Base-by-base conservation (phyloP, 148 eudicot genomes). In the Diospyros lotus region DNA sequence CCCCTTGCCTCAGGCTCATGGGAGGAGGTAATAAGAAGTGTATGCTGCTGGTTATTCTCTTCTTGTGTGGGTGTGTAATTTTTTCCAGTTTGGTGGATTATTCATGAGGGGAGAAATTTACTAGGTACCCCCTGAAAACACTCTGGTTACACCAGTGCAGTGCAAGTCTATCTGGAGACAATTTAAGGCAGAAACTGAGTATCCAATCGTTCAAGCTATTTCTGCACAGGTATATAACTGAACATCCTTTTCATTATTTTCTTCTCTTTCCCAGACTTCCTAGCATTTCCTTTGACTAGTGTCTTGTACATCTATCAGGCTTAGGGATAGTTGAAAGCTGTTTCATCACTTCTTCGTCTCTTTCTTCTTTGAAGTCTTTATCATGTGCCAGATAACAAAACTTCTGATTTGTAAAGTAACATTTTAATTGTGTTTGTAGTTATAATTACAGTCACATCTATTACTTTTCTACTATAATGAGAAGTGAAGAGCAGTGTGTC, bases 91-190 rank as follows among this genome's bases (percentile, higher is more conserved):
- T 61, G 75, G 61, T 45, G 48, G 75, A 61, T 48, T 51, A 9
- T 28, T 64, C 50, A 52, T 38, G 28, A 38, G 6, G 71, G n/a
- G 2, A 28, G 38, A 28, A 28, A 11, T 69, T 71, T 28, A 17
- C 53, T 62, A 84, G 86, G 77, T 84, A 14, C 60, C 84, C n/a
- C 69, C 78, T 3, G 46, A 63, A 14, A 65, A 73, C 18, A 83
- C 80, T 17, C 43, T 85, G 52, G 75, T 85, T 14, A 80, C 86
- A 39, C 88, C 88, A 3, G 75, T 82, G 66, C 86, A 85, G 68
- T 85, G 88, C 80, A 82, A 78, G 63, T 61, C 79, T 50, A 65
- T 85, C 70, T 85, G 88, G 88, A 85, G 83, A 66, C 85, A 82
- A 39, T 82, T 85, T 46, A 77, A 55, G 55, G 77, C 71, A 44